Base-by-base conservation (phyloP, 164 flowering plant species). In the Malania oleifera region DNA sequence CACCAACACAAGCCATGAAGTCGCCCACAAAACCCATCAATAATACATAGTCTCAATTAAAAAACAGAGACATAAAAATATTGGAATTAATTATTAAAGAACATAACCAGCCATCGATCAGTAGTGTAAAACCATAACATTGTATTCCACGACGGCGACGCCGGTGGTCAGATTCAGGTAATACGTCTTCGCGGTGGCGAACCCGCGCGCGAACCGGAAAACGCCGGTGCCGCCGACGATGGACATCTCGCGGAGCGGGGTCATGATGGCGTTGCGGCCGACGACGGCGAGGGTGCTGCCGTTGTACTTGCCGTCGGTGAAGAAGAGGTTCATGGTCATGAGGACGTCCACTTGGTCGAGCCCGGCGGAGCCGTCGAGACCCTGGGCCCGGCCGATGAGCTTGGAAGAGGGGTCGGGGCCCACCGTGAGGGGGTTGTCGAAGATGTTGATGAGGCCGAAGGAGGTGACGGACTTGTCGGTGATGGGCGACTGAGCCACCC, bases 351-450 rank as follows among this genome's bases (percentile, higher is more conserved):
- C 0, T 1, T 74, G 73, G 0, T 59, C 49, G 40, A 64, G 73
- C 0, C 68, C 59, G 0, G 79, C 71, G 0, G 65, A 67, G 8
- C 63, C 78, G 18, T 70, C 76, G 0, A 82, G 35, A 9, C 87
- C 87, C 38, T 77, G 84, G 24, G 87, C 87, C 11, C 78, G 70
- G 1, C 86, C 89, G 14, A 82, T 39, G 0, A 63, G 55, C 63
- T 71, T 73, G 1, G 82, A 76, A 0, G 63, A 67, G 0, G 66
- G 72, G 29, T 75, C 74, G 15, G 81, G 77, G 5, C 76, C 65
- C 13, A 63, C 69, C 0, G 82, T 84, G 31, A 84, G 56, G 13
- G 79, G 76, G 50, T 79, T 78, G 19, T 84, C 86, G 1, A 67
- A 70, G 73, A 82, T 71, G 14, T 25, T 4, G 2, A 78, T 13